These are phyloP conservation scores for Plectosphaerella plurivora DNA, from an alignment of 2,329 filamentous ascomycete species.

Conservation along the genomic window DNA sequence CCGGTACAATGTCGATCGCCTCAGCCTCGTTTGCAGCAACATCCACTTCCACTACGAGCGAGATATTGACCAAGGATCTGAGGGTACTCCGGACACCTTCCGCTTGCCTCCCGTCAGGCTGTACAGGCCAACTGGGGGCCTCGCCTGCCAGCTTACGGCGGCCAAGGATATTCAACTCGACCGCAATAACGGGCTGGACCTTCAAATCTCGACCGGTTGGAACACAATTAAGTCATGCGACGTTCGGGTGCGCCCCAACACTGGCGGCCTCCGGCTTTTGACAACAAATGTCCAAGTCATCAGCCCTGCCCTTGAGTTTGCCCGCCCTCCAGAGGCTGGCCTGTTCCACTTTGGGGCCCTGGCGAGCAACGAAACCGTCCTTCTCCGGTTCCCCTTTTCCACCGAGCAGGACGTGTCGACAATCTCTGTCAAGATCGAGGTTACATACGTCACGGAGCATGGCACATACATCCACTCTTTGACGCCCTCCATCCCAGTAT, in stretches of 20 bases:
- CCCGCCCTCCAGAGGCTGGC: constrained; percentile 48
- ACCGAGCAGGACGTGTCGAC: constrained; percentile 71
- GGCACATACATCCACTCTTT: constrained; percentile 63
- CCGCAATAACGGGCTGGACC: constrained; percentile 70
- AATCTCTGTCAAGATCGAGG: constrained; percentile 71
- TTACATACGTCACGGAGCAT: constrained; percentile 64
- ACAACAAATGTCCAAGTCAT: constrained; percentile 54
- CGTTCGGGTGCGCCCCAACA: constrained; percentile 58
- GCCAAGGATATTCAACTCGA: constrained; percentile 75
- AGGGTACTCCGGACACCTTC: constrained; percentile 47
- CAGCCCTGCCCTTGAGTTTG: constrained; percentile 33
- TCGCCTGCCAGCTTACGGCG: constrained; percentile 63
- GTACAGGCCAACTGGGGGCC: constrained; percentile 64
- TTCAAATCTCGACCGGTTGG: constrained; percentile 69
- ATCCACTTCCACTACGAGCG: constrained; percentile 63
- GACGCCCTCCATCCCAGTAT: constrained; percentile 61
- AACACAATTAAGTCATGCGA: constrained; percentile 61
- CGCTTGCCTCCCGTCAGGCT: constrained; percentile 61
- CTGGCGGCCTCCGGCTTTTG: constrained; percentile 60
- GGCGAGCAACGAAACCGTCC: constrained; percentile 38
- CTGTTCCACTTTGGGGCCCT: constrained; percentile 47
- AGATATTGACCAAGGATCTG: constrained; percentile 41
- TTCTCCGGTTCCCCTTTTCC: constrained; percentile 73
- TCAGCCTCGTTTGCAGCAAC: constrained; percentile 61
- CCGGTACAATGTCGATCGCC: constrained; percentile 68